Evolutionary conservation across 2,329 filamentous ascomycete genomes (phyloP).

Genomic region (Leptographium procerum): DNA sequence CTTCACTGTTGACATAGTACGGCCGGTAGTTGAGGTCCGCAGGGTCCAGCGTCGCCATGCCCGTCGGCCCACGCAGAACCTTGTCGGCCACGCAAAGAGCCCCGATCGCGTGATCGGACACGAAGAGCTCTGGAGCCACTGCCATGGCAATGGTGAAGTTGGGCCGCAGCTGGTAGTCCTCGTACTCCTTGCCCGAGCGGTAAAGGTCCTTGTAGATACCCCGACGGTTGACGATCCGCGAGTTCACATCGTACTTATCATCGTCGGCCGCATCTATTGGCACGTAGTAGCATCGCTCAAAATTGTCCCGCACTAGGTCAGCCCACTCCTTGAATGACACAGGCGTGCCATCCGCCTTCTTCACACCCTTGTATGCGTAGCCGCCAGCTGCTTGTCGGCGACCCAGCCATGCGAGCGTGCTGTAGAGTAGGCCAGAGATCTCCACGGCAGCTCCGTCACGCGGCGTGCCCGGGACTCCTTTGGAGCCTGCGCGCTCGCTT

Average conservation of each 20-base stretch:
- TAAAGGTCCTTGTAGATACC: conserved; percentile 99
- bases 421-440: conserved; percentile 89
- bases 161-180: conserved; percentile 90
- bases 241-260: conserved; percentile 65
- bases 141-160: conserved; percentile 97
- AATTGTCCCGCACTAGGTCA: conserved; percentile 65
- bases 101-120: conserved; percentile 62
- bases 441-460: conserved; percentile 92
- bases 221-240: conserved; percentile 69
- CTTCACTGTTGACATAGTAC: conserved; percentile 90
- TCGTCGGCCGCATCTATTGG: conserved; percentile 62
- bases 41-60: conserved; percentile 93
- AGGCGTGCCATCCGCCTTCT: conserved; percentile 43
- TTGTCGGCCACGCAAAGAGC: conserved; percentile 73
- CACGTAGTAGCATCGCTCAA: conserved; percentile 87
- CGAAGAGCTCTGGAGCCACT: conserved; percentile 81
- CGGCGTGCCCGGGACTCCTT: conserved; percentile 91
- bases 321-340: conserved; percentile 76
- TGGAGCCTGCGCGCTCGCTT: conserved; percentile 77
- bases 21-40: conserved; percentile 86
- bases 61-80: conserved; percentile 71
- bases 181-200: conserved; percentile 85
- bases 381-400: conserved; percentile 54
- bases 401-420: conserved; percentile 70
- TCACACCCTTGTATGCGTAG: conserved; percentile 65